A percentile compares a stretch with the other conserved stretches of the same genome.
Conservation (phyloP, 257 asterid species). For the Perilla frutescens region DNA sequence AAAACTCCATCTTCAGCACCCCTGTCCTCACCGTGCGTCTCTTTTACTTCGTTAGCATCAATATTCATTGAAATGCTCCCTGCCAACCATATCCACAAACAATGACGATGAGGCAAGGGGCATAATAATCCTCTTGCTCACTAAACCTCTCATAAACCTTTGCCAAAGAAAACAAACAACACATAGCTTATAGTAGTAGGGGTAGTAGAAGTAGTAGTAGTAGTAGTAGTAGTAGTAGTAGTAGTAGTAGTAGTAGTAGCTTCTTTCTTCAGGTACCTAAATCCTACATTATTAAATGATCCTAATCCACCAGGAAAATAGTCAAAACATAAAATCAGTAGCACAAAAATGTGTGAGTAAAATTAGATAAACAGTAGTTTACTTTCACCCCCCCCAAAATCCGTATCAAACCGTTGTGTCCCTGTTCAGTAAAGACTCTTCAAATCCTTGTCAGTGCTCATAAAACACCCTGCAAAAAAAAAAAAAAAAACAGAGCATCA, state of each 20-base stretch:
- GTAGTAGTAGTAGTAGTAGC: slow-evolving; percentile 20
- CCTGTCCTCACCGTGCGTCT: slow-evolving; percentile 51
- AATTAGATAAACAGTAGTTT: slow-evolving; percentile 33
- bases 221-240: no score
- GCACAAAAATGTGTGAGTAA: slow-evolving; percentile 26
- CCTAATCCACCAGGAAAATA: slow-evolving; percentile 46
- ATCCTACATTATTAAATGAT: slow-evolving; percentile 34
- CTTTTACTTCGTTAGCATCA: slow-evolving; percentile 55
- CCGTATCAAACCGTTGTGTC: slow-evolving; percentile 36
- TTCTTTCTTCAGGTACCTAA: slow-evolving; percentile 49
- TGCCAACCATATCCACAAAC: slow-evolving; percentile 56
- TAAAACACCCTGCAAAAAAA: slow-evolving; percentile 47
- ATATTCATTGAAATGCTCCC: slow-evolving; percentile 62
- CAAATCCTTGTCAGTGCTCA: slow-evolving; percentile 37
- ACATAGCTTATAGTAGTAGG: slow-evolving; percentile 44
- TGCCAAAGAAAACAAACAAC: slow-evolving; percentile 48
- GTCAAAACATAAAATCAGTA: slow-evolving; percentile 42
- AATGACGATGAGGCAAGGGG: slow-evolving; percentile 46
- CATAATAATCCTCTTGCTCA: slow-evolving; percentile 33
- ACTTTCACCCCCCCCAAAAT: slow-evolving; percentile 36
- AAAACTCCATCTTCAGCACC: slow-evolving; percentile 38
- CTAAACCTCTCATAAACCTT: slow-evolving; percentile 51
- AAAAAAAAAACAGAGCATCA: slow-evolving; percentile 43
- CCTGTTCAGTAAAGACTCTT: slow-evolving; percentile 35
- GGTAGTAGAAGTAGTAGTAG: background rate